A percentile compares a stretch with the other conserved stretches of the same genome.
These are phyloP conservation scores for Penicillium thymicola DNA, from an alignment of 2,329 filamentous ascomycete species.

Conservation along the genomic window DNA sequence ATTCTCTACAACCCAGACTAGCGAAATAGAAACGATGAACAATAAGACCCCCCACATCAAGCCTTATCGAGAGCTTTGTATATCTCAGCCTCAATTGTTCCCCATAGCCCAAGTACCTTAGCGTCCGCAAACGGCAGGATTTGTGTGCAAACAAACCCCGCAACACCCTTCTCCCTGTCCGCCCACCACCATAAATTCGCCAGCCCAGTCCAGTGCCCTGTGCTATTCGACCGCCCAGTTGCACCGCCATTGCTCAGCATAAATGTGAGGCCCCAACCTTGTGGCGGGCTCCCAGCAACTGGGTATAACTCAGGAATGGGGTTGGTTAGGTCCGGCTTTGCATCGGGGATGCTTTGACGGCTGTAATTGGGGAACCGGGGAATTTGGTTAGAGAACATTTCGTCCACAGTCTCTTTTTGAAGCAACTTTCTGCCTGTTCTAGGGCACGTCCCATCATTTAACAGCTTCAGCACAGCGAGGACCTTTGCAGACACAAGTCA, in stretches of 20 bases:
- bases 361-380: slow-evolving; percentile 54
- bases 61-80: slow-evolving; percentile 2
- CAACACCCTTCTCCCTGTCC: slow-evolving; percentile 59
- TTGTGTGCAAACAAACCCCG: slow-evolving; percentile 51
- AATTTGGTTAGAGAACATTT: slow-evolving; percentile 65
- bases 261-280: slow-evolving; percentile 64
- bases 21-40: not conserved
- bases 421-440: slow-evolving; percentile 55
- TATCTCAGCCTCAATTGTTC: slow-evolving; percentile 6
- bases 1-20: not conserved
- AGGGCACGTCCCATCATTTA: slow-evolving; percentile 63
- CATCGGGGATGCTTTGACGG: slow-evolving; percentile 43
- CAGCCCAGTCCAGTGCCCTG: slow-evolving; percentile 58
- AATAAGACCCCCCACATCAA: not conserved
- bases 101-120: slow-evolving; percentile 44
- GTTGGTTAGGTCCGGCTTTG: slow-evolving; percentile 52
- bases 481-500: slow-evolving; percentile 45
- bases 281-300: slow-evolving; percentile 43
- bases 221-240: slow-evolving; percentile 53
- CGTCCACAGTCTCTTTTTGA: slow-evolving; percentile 54
- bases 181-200: slow-evolving; percentile 63
- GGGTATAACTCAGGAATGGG: slow-evolving; percentile 52
- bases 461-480: slow-evolving; percentile 56
- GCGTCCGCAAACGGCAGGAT: slow-evolving; percentile 51
- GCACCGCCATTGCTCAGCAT: slow-evolving; percentile 50